These are phyloP conservation scores for Aspergillus sp. DNA, from an alignment of 2,329 filamentous ascomycete genomes.

Conservation along the genomic window DNA sequence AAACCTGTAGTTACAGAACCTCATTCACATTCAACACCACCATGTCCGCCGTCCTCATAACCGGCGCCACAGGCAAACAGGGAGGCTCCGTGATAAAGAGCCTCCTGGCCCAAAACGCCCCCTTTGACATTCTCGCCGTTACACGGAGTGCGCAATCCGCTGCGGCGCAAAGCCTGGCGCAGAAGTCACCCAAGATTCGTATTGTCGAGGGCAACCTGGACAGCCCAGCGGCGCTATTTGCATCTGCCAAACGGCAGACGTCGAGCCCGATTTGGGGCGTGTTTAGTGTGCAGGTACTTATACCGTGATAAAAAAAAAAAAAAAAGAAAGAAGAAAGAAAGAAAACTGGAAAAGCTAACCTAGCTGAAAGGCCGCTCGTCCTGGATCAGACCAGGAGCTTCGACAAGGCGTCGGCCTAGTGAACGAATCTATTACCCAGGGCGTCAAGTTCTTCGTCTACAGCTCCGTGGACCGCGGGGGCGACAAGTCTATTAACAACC, in stretches of 20 bases:
- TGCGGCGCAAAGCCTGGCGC: conserved; percentile 48
- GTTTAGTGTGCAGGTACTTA: conserved; percentile 58
- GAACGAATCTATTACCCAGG: conserved; percentile 54
- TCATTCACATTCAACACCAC: neutral
- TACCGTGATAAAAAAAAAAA: too few relatives aligned
- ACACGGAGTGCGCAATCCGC: conserved; percentile 11
- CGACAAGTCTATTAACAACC: conserved; percentile 50
- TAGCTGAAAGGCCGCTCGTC: too few relatives aligned
- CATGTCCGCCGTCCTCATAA: conserved; percentile 9
- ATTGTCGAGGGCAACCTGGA: conserved; percentile 60
- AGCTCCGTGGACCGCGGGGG: conserved; percentile 65
- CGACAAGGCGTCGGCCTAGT: conserved; percentile 57
- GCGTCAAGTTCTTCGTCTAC: conserved; percentile 63
- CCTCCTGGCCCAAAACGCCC: conserved; percentile 6
- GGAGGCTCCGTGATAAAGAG: conserved; percentile 11
- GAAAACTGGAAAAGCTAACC: too few relatives aligned
- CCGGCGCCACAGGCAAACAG: conserved; percentile 16
- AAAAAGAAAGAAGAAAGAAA: too few relatives aligned
- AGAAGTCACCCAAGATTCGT: conserved; percentile 49
- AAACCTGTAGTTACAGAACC: too few relatives aligned
- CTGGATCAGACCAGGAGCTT: too few relatives aligned
- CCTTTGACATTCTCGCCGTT: conserved; percentile 14
- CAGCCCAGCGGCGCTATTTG: conserved; percentile 52
- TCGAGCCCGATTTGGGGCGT: conserved; percentile 56
- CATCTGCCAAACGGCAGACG: conserved; percentile 39